Evolutionary conservation across 805 yeast genomes (phyloP), one percentile per base, ranked within the genome.

Genomic region (Pichia manshurica): DNA sequence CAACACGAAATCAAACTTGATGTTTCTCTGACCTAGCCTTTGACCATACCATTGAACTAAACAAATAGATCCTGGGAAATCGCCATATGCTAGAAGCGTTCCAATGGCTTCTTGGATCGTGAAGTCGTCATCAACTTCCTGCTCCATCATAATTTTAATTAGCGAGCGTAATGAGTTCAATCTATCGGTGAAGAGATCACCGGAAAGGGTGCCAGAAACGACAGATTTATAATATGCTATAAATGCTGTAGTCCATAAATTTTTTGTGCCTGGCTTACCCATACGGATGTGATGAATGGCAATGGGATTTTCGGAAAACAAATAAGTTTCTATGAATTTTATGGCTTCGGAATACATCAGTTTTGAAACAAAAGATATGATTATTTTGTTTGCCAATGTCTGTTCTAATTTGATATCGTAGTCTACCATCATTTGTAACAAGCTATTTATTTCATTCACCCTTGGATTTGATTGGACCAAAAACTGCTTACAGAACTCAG

Each of bases 401-500:
- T 73, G 61, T 47, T 69, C 68, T 31, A 61, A 61, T 1, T 54
- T 54, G 2, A 72, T 60, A 13, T 59, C 56, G 3, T 55, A 52
- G 2, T 57, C 33, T n/a, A 56, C 51, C 63, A 73, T 69, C 42
- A 62, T 51, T 1, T 54, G 42, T 12, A 72, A 21, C 6, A 73
- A 28, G 1, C 49, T 49, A 19, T 61, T 56, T 13, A 74, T 63
- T 35, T 63, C 59, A 13, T 51, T 50, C 3, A 59, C 39, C 20
- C 58, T 56, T 6, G 62, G 61, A 4, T 48, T 45, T 21, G 55
- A 51, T 10, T 67, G 65, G 35, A 65, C 57, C 28, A 63, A 61
- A 29, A 65, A 69, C 43, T 62, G 55, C 33, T 66, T 66, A 8
- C 72, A 57, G 44, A 75, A 65, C 9, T 67, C 62, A 2, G 71